These are phyloP conservation scores for Colletotrichum orchidophilum DNA, from an alignment of 2,329 filamentous ascomycete genomes.

Conservation along the genomic window DNA sequence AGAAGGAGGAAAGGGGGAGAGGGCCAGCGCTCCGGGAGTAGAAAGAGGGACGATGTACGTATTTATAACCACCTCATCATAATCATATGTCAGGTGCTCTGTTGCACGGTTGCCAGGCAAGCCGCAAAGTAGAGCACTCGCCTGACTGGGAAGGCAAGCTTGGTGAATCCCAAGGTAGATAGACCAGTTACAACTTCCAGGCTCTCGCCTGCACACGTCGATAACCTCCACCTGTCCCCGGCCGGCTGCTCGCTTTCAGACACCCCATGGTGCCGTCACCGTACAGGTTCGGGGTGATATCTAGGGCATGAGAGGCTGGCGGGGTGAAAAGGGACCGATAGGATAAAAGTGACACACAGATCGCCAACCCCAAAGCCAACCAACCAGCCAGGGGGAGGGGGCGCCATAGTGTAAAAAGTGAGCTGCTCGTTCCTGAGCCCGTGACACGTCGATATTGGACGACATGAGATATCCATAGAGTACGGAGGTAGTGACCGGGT, in stretches of 20 bases:
- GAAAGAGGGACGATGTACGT: slow-evolving; percentile 2
- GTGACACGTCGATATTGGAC: background rate
- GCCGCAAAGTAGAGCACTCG: background rate
- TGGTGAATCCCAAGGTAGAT: background rate
- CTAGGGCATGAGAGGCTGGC: background rate
- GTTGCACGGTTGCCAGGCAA: slow-evolving; percentile 1
- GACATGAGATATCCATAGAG: slow-evolving; percentile 15
- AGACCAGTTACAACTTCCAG: background rate
- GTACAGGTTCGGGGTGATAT: slow-evolving; percentile 17
- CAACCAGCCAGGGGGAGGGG: slow-evolving; percentile 15
- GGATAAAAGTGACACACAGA: slow-evolving; percentile 24
- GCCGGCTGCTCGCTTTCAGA: slow-evolving; percentile 5
- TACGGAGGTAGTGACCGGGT: slow-evolving; percentile 24
- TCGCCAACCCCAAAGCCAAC: background rate
- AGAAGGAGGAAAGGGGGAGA: background rate
- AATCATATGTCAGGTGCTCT: slow-evolving; percentile 3
- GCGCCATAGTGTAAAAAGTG: background rate
- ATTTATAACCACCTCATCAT: slow-evolving; percentile 32
- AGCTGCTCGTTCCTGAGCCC: background rate
- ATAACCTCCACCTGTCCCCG: background rate
- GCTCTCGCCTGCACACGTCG: background rate
- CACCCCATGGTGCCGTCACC: slow-evolving; percentile 28
- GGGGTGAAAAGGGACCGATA: slow-evolving; percentile 25
- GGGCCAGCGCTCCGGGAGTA: background rate
- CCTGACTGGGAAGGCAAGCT: background rate